A percentile compares a stretch with the other conserved stretches of the same genome.
Evolutionary conservation across 805 yeast genomes (phyloP).

Genomic region (Saccharomyces mikatae): DNA sequence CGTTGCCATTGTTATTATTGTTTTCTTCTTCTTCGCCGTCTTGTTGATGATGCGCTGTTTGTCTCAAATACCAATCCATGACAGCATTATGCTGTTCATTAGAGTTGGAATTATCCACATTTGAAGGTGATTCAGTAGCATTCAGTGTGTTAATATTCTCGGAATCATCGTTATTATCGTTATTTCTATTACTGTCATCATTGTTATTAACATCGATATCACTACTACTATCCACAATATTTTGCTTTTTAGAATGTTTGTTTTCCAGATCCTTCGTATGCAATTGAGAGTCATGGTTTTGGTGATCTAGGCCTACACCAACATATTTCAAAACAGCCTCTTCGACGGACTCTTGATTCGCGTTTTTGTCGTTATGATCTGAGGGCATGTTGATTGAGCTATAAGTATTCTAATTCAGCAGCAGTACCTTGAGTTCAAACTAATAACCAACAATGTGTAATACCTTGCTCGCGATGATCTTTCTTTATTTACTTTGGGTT

Average conservation of each 20-base stretch:
- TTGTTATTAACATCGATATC: neutral
- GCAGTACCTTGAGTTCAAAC: constrained; percentile 1
- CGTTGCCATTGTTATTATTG: neutral
- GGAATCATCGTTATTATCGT: neutral
- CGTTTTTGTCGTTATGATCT: neutral
- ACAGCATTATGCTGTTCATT: constrained; percentile 5
- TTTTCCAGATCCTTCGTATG: neutral
- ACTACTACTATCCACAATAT: constrained; percentile 10
- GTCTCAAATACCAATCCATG: constrained; percentile 9
- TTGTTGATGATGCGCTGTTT: neutral
- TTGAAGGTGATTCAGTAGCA: neutral
- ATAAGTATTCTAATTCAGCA: constrained; percentile 1
- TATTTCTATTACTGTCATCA: constrained; percentile 25
- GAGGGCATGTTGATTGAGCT: neutral
- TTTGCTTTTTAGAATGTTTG: constrained; percentile 8
- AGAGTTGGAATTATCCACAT: constrained; percentile 1
- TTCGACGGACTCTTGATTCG: constrained; percentile 41
- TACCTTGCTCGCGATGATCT: neutral
- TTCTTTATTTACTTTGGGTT: neutral
- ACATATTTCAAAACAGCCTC: constrained; percentile 67
- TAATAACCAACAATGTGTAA: neutral
- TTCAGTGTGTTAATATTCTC: constrained; percentile 3
- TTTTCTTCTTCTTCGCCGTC: neutral
- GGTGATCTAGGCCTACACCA: constrained; percentile 46
- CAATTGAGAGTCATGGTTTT: constrained; percentile 5